Percentiles rank a stretch among this genome's conserved stretches.
These are phyloP conservation scores for Aleurites moluccanus DNA, from an alignment of 441 rosid genomes.

Conservation along the genomic window DNA sequence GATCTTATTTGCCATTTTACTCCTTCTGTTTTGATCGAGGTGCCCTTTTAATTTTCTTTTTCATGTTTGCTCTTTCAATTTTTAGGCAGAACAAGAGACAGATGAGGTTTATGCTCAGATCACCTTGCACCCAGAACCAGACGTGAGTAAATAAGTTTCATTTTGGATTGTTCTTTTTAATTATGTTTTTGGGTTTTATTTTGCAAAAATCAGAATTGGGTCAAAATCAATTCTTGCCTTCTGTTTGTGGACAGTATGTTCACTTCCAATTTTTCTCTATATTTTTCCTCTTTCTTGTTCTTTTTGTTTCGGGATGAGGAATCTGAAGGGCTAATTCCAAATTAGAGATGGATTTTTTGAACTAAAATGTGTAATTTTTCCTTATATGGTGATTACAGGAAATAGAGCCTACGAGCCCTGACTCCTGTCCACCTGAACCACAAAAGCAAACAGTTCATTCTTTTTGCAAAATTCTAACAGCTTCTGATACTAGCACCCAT, in stretches of 20 bases:
- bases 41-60: slow-evolving; percentile 1
- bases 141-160: slow-evolving; percentile 44
- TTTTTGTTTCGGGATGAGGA: neutral
- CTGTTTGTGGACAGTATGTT: neutral
- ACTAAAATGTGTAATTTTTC: slow-evolving; percentile 11
- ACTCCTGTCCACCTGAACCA: slow-evolving; percentile 45
- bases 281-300: neutral
- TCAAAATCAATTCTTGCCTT: neutral
- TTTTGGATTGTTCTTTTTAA: neutral
- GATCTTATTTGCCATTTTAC: neutral
- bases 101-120: slow-evolving; percentile 94
- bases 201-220: slow-evolving; percentile 6
- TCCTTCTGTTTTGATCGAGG: neutral
- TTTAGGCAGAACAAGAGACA: slow-evolving; percentile 77
- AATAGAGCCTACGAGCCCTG: slow-evolving; percentile 55
- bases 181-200: neutral
- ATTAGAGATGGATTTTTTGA: neutral
- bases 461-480: slow-evolving; percentile 80
- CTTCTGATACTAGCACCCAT: slow-evolving; percentile 94
- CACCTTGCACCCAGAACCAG: slow-evolving; percentile 64
- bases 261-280: neutral
- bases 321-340: neutral
- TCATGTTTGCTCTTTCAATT: slow-evolving; percentile 11
- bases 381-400: slow-evolving; percentile 39
- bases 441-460: slow-evolving; percentile 50